Percentiles rank a stretch among this genome's conserved stretches.
These are phyloP conservation scores for Chaetomium sp. DNA, from an alignment of 2,329 filamentous ascomycete species.

Conservation along the genomic window DNA sequence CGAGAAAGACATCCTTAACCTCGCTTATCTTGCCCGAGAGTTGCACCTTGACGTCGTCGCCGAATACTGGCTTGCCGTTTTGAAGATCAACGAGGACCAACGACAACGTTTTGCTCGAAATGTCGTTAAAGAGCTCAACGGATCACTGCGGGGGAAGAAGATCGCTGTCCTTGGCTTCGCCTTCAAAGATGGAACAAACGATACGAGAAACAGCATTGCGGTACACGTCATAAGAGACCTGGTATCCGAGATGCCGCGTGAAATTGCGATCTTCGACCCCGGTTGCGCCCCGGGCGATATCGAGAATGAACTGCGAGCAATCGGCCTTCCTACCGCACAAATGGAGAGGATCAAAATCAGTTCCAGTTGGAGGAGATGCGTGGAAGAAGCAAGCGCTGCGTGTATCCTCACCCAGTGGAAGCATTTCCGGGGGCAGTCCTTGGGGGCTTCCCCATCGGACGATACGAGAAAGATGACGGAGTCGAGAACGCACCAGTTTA, in stretches of 20 bases:
- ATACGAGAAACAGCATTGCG: conserved; percentile 51
- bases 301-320: conserved; percentile 25
- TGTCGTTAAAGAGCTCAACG: conserved; percentile 49
- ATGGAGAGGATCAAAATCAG: conserved; percentile 33
- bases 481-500: not conserved
- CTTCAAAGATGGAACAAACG: conserved; percentile 56
- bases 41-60: conserved; percentile 52
- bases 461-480: not conserved
- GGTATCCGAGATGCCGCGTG: conserved; percentile 41
- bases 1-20: conserved; percentile 53
- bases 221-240: conserved; percentile 47
- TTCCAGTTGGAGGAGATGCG: conserved; percentile 38
- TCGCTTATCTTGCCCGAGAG: conserved; percentile 52
- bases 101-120: conserved; percentile 46
- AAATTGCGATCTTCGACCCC: conserved; percentile 49
- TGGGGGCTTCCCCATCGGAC: conserved; percentile 9
- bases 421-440: conserved; percentile 37
- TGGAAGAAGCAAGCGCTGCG: conserved; percentile 39
- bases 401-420: conserved; percentile 48
- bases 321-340: conserved; percentile 26
- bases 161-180: conserved; percentile 53
- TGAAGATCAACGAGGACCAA: conserved; percentile 54
- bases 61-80: conserved; percentile 52
- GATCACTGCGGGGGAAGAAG: conserved; percentile 49
- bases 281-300: conserved; percentile 31